phyloP scores from a whole-genome alignment of 2,329 filamentous ascomycete species.

The Thelonectria rubi region DNA sequence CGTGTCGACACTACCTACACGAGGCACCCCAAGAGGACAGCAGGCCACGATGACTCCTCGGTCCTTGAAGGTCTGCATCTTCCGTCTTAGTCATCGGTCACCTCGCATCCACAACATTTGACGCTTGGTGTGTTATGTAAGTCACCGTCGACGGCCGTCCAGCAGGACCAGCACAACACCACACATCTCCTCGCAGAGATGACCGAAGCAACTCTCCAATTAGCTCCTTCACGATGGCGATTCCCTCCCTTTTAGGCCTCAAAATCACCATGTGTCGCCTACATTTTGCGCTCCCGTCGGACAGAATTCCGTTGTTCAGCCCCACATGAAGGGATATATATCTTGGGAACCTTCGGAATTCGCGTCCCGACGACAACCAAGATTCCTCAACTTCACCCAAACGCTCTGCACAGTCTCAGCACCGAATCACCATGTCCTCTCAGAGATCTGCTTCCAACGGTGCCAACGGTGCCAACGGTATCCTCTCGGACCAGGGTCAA shows the following conservation, averaged over 20 bases:
- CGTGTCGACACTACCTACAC: neutral
- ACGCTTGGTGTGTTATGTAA: neutral
- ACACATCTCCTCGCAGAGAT: neutral
- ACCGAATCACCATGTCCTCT: slow-evolving; percentile 21
- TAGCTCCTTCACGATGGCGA: slow-evolving; percentile 8
- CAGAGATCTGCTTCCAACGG: neutral
- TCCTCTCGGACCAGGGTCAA: slow-evolving; percentile 23
- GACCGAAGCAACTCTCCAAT: slow-evolving; percentile 1
- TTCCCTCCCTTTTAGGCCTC: neutral
- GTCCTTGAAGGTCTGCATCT: too few species aligned
- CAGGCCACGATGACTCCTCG: neutral
- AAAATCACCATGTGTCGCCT: neutral
- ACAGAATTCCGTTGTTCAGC: slow-evolving; percentile 23
- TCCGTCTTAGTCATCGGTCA: neutral
- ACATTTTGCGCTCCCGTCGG: slow-evolving; percentile 10
- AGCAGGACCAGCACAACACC: neutral
- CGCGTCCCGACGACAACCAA: slow-evolving; percentile 19
- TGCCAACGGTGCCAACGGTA: neutral
- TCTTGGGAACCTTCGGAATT: slow-evolving; percentile 18
- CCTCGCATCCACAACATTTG: neutral
- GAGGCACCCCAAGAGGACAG: neutral
- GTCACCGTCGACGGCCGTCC: neutral
- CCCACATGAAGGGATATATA: slow-evolving; percentile 23
- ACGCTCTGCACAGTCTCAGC: neutral
- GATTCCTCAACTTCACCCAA: slow-evolving; percentile 2